Percentiles rank a stretch among this genome's conserved stretches.
phyloP scores from a whole-genome alignment of 2,329 filamentous ascomycete species.

The Truncatella angustata region DNA sequence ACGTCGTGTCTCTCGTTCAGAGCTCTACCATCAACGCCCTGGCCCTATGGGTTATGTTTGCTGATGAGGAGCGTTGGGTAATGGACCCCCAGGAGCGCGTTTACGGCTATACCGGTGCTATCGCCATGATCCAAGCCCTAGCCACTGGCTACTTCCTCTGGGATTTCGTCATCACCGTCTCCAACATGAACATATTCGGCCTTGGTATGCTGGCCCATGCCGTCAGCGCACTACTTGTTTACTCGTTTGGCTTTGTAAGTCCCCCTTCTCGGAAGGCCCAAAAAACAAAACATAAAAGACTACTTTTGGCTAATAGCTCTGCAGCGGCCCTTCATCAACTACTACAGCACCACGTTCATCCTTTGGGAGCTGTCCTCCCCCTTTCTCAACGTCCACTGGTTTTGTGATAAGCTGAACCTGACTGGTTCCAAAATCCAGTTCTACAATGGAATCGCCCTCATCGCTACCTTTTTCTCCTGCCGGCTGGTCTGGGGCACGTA shows the following conservation, averaged over 20 bases:
- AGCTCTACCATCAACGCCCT: slow-evolving; percentile 68
- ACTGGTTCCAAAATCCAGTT: slow-evolving; percentile 73
- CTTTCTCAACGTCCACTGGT: slow-evolving; percentile 89
- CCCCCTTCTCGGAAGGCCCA: not conserved
- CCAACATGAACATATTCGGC: slow-evolving; percentile 71
- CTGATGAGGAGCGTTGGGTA: slow-evolving; percentile 63
- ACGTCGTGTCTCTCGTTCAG: slow-evolving; percentile 82
- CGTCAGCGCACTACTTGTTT: slow-evolving; percentile 70
- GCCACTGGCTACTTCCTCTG: slow-evolving; percentile 82
- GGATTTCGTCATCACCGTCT: slow-evolving; percentile 70
- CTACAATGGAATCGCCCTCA: slow-evolving; percentile 72
- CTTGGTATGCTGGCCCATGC: slow-evolving; percentile 77
- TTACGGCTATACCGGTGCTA: slow-evolving; percentile 73
- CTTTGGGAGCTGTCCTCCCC: slow-evolving; percentile 85
- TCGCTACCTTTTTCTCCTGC: slow-evolving; percentile 72
- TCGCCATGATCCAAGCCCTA: slow-evolving; percentile 72
- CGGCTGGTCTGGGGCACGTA: slow-evolving; percentile 78
- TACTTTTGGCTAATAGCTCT: slow-evolving; percentile 15
- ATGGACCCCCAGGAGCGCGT: slow-evolving; percentile 69
- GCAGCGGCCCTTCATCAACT: slow-evolving; percentile 81
- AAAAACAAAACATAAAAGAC: too few relatives aligned
- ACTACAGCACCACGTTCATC: slow-evolving; percentile 77
- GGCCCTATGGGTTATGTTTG: slow-evolving; percentile 71
- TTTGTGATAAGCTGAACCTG: slow-evolving; percentile 81
- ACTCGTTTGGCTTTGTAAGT: slow-evolving; percentile 76